Percentiles rank a stretch among this genome's conserved stretches.
These are phyloP conservation scores for Galeopsis tetrahit DNA, from an alignment of 257 asterid species.

Conservation along the genomic window DNA sequence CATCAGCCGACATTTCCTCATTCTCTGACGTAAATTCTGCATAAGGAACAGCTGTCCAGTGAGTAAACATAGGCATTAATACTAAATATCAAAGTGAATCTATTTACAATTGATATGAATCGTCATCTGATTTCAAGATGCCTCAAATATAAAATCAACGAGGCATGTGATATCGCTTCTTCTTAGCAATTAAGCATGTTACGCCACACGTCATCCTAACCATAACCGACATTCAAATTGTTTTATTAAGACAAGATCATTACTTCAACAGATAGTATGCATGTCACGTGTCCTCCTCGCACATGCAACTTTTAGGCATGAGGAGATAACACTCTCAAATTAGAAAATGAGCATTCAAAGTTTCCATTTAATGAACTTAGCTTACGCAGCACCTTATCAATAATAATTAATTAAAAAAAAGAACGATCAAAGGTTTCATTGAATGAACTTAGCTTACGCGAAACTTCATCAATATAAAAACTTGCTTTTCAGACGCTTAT, in stretches of 20 bases:
- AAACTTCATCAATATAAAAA: not conserved
- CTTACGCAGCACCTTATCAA: conserved; percentile 4
- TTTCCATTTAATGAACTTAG: conserved; percentile 10
- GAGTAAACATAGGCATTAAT: conserved; percentile 36
- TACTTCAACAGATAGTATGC: not conserved
- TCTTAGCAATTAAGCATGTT: conserved; percentile 4
- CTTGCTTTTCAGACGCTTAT: conserved; percentile 11
- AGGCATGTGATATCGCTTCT: not conserved
- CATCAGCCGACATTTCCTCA: conserved; percentile 72
- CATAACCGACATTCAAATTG: not conserved
- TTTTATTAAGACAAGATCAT: not conserved
- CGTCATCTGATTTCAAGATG: not conserved
- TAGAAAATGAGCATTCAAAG: not conserved
- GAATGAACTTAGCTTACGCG: not conserved
- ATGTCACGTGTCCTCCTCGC: not conserved
- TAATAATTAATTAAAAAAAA: not conserved
- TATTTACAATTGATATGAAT: not conserved
- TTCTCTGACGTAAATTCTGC: conserved; percentile 62
- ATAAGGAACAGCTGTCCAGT: conserved; percentile 44
- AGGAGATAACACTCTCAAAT: not conserved
- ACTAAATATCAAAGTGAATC: not conserved
- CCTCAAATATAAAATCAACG: not conserved
- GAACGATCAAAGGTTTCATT: not conserved
- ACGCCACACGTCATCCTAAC: not conserved
- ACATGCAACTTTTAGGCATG: conserved; percentile 2